A percentile compares a stretch with the other conserved stretches of the same genome.
Evolutionary conservation across 1,139 yeast species (phyloP).

Genomic region (Suhomyces kunorum): DNA sequence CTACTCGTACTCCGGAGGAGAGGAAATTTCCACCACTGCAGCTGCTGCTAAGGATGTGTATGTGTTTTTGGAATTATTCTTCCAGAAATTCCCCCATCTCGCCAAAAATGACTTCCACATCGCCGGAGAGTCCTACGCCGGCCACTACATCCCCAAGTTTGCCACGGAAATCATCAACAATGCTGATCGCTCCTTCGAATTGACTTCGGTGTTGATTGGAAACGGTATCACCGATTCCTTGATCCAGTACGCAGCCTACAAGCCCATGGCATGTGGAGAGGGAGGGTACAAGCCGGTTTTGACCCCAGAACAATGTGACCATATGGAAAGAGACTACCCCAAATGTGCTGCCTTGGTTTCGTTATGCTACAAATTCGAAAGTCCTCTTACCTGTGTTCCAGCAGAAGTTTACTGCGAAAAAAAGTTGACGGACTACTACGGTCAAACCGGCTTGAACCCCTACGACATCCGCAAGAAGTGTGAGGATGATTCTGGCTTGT

Average conservation of each 20-base stretch:
- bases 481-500: constrained; percentile 49
- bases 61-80: constrained; percentile 74
- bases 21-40: constrained; percentile 58
- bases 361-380: constrained; percentile 54
- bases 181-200: constrained; percentile 65
- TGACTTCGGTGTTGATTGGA: constrained; percentile 74
- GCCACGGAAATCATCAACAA: constrained; percentile 70
- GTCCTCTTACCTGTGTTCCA: constrained; percentile 54
- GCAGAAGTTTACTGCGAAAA: constrained; percentile 44
- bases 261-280: constrained; percentile 83
- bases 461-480: constrained; percentile 69
- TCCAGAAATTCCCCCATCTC: constrained; percentile 70
- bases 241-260: constrained; percentile 66
- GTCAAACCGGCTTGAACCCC: constrained; percentile 61
- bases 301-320: constrained; percentile 59
- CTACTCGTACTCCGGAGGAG: constrained; percentile 65
- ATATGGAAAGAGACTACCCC: constrained; percentile 52
- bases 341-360: constrained; percentile 54
- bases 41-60: constrained; percentile 81
- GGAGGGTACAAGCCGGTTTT: constrained; percentile 76
- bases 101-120: constrained; percentile 66
- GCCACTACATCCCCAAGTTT: constrained; percentile 81
- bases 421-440: constrained; percentile 53
- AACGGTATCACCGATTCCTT: constrained; percentile 82
- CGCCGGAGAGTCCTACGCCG: constrained; percentile 88